Conservation (phyloP, 345 rosid species). For the Odontarrhena argentea region DNA sequence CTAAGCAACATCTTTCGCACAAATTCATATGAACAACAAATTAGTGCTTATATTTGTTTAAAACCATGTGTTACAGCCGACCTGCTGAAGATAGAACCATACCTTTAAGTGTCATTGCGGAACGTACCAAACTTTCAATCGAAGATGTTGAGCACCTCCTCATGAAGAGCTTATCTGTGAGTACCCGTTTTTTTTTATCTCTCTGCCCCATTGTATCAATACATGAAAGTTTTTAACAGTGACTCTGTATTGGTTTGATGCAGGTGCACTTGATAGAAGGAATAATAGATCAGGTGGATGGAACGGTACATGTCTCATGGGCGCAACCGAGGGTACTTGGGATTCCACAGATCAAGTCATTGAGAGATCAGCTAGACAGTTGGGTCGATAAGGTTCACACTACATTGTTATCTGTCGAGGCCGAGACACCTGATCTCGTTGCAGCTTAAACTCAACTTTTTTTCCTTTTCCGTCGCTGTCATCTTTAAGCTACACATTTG, state of each 20-base stretch:
- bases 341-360: constrained; percentile 79
- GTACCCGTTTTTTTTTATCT: constrained; percentile 39
- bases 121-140: constrained; percentile 76
- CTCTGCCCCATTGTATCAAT: constrained; percentile 14
- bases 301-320: constrained; percentile 91
- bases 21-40: not conserved
- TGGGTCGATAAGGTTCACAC: constrained; percentile 87
- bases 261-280: constrained; percentile 99
- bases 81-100: constrained; percentile 94
- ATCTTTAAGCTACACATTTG: constrained; percentile 34
- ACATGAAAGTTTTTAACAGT: too few species aligned
- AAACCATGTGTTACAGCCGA: constrained; percentile 57
- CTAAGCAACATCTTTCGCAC: not conserved
- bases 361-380: constrained; percentile 77
- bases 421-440: constrained; percentile 96
- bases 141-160: constrained; percentile 96
- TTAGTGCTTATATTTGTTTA: not conserved
- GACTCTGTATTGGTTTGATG: constrained; percentile 6
- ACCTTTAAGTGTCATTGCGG: constrained; percentile 78
- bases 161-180: constrained; percentile 94
- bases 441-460: constrained; percentile 47
- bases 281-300: constrained; percentile 89
- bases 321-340: constrained; percentile 98
- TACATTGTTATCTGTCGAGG: constrained; percentile 80
- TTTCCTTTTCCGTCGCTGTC: not conserved